Evolutionary conservation across 2,329 filamentous ascomycete species (phyloP), one percentile per base, ranked within the genome.

Genomic region (Furcasterigmium furcatum): DNA sequence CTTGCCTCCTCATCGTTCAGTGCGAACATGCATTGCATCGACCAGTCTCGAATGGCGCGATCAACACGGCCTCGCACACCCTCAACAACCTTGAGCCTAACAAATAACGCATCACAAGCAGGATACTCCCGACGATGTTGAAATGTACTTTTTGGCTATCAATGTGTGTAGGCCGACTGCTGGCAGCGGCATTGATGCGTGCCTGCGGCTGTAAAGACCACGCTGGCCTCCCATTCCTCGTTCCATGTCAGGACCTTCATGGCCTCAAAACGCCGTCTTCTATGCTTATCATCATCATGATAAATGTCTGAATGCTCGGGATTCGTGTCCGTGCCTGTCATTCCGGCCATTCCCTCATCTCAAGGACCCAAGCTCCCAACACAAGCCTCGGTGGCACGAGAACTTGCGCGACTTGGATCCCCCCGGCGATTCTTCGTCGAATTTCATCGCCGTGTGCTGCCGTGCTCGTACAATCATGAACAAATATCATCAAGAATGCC

Each of bases 401-500:
- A 21, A 21, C 14, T 27, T 24, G n/a, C 25, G 38, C 38, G 22
- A 14, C 14, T 40, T 14, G 25, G 25, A 40, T 40, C 38, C 38
- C 5, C 38, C 22, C 18, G 38, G 20, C 21, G 25, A 24, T 5
- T 40, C 38, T 5, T 40, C 38, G 12, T 42, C 27, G 19, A 14
- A 30, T 29, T 5, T 32, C 21, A 18, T 25, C 40, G 40, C 40
- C 30, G 40, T 20, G 18, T 32, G 29, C 18, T 42, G 41, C 21
- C 32, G 32, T 36, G 41, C 21, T 52, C 50, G 48, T 52, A 52
- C 50, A 51, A 48, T 52, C 50, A 46, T 52, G 16, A 34, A 52
- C 51, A 41, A n/a, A 38, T 24, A 43, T 43, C 41, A 21, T 43
- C 19, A 43, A 43, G 32, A 43, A 40, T 47, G 46, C 51, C 48